These are phyloP conservation scores for Microcos paniculata DNA, from an alignment of 345 rosid genomes.

Conservation along the genomic window DNA sequence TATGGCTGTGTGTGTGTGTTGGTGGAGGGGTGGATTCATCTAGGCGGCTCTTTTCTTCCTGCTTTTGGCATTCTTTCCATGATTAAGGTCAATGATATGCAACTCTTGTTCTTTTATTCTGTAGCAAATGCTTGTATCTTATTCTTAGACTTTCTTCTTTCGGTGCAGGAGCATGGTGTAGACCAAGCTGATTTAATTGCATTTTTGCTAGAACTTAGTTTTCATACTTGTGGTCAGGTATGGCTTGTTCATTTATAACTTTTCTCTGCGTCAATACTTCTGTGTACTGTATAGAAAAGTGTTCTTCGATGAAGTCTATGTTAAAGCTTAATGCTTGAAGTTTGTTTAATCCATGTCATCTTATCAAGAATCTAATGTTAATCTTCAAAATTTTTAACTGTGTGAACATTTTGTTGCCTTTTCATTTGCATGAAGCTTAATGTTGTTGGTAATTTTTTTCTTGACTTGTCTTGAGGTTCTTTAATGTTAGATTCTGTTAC, in stretches of 20 bases:
- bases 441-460: neutral
- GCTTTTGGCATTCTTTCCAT: neutral
- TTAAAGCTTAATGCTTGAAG: neutral
- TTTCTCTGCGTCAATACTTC: neutral
- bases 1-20: neutral
- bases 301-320: neutral
- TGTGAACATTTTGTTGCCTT: neutral
- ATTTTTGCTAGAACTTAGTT: constrained; percentile 95
- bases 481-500: neutral
- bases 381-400: neutral
- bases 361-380: neutral
- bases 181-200: constrained; percentile 88
- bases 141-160: constrained; percentile 16
- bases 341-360: constrained; percentile 2
- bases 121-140: neutral
- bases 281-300: neutral
- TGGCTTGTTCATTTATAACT: neutral
- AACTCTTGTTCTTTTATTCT: neutral
- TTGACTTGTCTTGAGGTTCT: constrained; percentile 7
- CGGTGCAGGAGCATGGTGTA: constrained; percentile 76
- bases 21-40: neutral
- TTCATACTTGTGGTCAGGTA: constrained; percentile 93
- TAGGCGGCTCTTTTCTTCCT: neutral
- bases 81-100: neutral
- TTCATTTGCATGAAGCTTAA: neutral